These are phyloP conservation scores for Leptographium procerum DNA, from an alignment of 2,329 filamentous ascomycete species.

Conservation along the genomic window DNA sequence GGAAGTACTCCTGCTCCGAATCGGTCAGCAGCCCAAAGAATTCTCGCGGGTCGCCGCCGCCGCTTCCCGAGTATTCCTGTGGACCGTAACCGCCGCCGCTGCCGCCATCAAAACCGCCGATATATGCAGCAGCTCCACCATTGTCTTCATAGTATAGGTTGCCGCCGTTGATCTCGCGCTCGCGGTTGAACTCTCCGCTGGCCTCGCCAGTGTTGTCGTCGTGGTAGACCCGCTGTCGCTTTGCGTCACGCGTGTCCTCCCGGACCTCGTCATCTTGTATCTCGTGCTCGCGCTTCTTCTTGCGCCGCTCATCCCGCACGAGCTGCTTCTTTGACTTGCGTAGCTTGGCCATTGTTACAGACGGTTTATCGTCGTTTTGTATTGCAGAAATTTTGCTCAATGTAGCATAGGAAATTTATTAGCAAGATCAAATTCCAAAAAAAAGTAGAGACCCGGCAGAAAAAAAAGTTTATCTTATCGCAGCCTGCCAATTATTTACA, in stretches of 20 bases:
- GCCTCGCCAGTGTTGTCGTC: background rate
- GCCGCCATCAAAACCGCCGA: background rate
- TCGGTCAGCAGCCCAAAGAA: constrained; percentile 92
- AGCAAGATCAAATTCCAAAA: constrained; percentile 7
- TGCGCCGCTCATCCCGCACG: constrained; percentile 24
- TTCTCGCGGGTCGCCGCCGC: constrained; percentile 41
- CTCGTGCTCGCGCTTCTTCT: constrained; percentile 21
- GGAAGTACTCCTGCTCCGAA: constrained; percentile 93
- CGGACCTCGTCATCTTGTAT: constrained; percentile 14
- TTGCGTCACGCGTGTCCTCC: constrained; percentile 7
- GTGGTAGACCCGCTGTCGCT: constrained; percentile 6
- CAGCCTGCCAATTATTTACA: background rate
- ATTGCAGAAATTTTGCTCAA: background rate
- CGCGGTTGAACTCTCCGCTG: no score
- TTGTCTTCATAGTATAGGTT: constrained; percentile 14
- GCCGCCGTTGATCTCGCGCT: background rate
- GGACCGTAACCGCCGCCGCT: background rate
- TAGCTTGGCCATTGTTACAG: constrained; percentile 19
- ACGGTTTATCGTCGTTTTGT: background rate
- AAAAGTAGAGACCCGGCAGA: background rate
- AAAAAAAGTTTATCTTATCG: constrained; percentile 1
- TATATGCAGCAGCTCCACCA: background rate
- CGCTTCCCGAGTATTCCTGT: background rate
- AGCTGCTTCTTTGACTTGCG: constrained; percentile 26
- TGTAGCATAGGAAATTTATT: background rate